Percentiles rank a stretch among this genome's conserved stretches.
These are phyloP conservation scores for Noccaea caerulescens DNA, from an alignment of 345 rosid genomes.

Conservation along the genomic window DNA sequence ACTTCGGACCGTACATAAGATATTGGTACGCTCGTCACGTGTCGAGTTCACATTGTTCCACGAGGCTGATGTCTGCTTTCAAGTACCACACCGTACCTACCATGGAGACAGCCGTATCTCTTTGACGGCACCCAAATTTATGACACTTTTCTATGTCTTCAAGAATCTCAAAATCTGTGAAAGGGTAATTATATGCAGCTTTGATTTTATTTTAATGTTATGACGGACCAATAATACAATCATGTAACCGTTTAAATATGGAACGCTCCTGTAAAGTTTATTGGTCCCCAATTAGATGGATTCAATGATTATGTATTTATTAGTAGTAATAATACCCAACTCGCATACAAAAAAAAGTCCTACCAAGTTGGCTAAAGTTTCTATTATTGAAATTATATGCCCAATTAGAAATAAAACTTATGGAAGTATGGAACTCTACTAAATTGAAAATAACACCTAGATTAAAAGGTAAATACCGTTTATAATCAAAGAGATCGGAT, in stretches of 20 bases:
- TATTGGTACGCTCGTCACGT: slow-evolving; percentile 37
- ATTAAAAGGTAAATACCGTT: slow-evolving; percentile 3
- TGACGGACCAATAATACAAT: slow-evolving; percentile 2
- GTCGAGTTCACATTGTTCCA: slow-evolving; percentile 34
- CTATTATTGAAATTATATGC: slow-evolving; percentile 8
- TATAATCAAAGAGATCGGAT: background rate
- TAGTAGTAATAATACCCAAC: slow-evolving; percentile 30
- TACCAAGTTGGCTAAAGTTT: slow-evolving; percentile 27
- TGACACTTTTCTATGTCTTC: slow-evolving; percentile 30
- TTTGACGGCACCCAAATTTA: slow-evolving; percentile 35
- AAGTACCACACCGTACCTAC: slow-evolving; percentile 48
- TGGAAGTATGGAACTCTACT: background rate
- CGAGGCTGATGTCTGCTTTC: slow-evolving; percentile 33
- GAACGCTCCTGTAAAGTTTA: slow-evolving; percentile 27
- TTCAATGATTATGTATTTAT: slow-evolving; percentile 34
- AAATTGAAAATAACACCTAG: background rate
- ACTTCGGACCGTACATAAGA: slow-evolving; percentile 40
- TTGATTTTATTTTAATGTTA: background rate
- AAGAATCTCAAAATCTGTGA: slow-evolving; percentile 28
- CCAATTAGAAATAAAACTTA: background rate
- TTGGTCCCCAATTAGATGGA: slow-evolving; percentile 23
- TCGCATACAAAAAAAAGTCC: slow-evolving; percentile 4
- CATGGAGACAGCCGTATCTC: slow-evolving; percentile 47
- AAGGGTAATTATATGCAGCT: slow-evolving; percentile 9
- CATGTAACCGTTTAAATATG: background rate